These are phyloP conservation scores for Lentinula edodes DNA, from an alignment of 768 basidiomycete genomes.

Conservation along the genomic window DNA sequence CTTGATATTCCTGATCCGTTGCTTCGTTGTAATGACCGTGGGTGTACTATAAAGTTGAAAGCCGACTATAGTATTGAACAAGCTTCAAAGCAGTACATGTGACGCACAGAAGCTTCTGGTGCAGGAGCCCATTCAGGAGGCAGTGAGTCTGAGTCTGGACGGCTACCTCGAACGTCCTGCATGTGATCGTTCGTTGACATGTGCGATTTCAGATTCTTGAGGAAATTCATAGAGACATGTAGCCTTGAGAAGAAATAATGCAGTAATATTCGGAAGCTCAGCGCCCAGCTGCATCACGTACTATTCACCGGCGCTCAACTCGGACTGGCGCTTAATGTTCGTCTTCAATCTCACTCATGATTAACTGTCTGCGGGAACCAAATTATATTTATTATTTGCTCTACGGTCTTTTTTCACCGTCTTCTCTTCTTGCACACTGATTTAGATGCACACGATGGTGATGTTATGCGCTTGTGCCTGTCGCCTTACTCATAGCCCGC, in stretches of 20 bases:
- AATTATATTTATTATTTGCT: too few species aligned
- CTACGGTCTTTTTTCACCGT: not conserved
- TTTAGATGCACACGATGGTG: not conserved
- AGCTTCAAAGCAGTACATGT: not conserved
- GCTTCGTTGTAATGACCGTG: slow-evolving; percentile 53
- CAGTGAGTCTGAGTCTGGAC: not conserved
- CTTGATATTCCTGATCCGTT: slow-evolving; percentile 45
- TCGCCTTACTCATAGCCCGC: not conserved
- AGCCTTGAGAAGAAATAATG: too few species aligned
- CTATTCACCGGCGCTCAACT: too few species aligned
- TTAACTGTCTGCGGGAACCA: too few species aligned
- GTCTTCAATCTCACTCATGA: too few species aligned
- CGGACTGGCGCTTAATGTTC: too few species aligned
- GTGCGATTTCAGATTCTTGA: not conserved
- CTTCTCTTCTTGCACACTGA: not conserved
- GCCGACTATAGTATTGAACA: too few species aligned
- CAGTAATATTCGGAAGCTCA: too few species aligned
- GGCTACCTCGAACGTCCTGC: not conserved
- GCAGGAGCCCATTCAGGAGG: slow-evolving; percentile 61
- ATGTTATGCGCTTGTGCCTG: not conserved
- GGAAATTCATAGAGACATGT: not conserved
- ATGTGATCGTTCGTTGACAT: not conserved
- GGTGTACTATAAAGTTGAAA: not conserved
- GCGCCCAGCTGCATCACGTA: too few species aligned
- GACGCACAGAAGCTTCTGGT: slow-evolving; percentile 39